A percentile compares a stretch with the other conserved stretches of the same genome.
These are phyloP conservation scores for Diutina pseudorugosa DNA, from an alignment of 1,139 yeast species.

Conservation along the genomic window DNA sequence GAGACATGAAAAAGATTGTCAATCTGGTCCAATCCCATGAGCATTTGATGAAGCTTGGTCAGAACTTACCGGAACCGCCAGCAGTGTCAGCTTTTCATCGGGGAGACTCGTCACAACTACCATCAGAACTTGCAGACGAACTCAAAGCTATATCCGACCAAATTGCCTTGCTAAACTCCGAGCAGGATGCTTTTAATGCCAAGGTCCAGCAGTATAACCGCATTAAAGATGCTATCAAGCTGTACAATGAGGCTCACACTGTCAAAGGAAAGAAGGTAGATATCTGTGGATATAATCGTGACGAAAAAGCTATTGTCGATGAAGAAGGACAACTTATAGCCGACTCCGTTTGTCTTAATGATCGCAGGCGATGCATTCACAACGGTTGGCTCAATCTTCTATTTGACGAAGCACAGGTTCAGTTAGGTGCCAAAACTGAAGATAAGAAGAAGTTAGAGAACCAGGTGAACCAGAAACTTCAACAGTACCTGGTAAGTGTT, in stretches of 20 bases:
- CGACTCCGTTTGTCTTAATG: conserved; percentile 37
- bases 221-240: conserved; percentile 24
- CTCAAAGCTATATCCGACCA: background rate
- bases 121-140: conserved; percentile 15
- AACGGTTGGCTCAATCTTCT: conserved; percentile 53
- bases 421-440: conserved; percentile 16
- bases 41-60: conserved; percentile 16
- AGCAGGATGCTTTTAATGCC: conserved; percentile 11
- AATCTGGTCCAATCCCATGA: conserved; percentile 12
- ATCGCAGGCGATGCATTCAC: conserved; percentile 57
- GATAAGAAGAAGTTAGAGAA: conserved; percentile 14
- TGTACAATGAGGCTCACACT: conserved; percentile 23
- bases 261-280: conserved; percentile 18
- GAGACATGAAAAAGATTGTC: conserved; percentile 11
- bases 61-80: conserved; percentile 27
- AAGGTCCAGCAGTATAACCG: conserved; percentile 15
- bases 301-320: conserved; percentile 6
- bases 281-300: conserved; percentile 20
- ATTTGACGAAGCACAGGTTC: conserved; percentile 29
- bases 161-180: conserved; percentile 8
- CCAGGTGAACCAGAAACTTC: conserved; percentile 15
- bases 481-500: conserved; percentile 23
- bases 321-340: background rate
- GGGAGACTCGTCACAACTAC: conserved; percentile 22
- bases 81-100: conserved; percentile 20